These are phyloP conservation scores for Hyaloscypha bicolor DNA, from an alignment of 495 filamentous ascomycete genomes.

Conservation along the genomic window DNA sequence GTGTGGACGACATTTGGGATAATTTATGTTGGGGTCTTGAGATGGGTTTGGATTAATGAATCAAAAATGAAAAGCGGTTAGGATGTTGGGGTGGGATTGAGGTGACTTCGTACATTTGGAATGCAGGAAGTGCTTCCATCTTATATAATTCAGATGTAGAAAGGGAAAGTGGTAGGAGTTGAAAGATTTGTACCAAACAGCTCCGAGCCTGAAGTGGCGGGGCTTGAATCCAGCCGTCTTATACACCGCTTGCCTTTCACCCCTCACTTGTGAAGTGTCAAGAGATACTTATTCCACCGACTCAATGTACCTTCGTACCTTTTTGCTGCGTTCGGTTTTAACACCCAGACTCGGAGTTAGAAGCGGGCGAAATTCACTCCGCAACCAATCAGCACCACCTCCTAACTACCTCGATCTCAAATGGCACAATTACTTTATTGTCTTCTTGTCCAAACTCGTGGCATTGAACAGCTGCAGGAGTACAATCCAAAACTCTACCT, in stretches of 20 bases:
- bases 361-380: background rate
- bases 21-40: background rate
- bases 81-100: background rate
- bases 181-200: background rate
- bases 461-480: background rate
- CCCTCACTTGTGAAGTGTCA: background rate
- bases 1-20: background rate
- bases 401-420: background rate
- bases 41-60: background rate
- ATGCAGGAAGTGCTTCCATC: background rate
- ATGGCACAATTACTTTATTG: background rate
- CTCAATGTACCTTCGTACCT: background rate
- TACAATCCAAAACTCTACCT: slow-evolving; percentile 1
- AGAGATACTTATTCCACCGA: background rate
- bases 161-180: too few species aligned
- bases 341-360: background rate
- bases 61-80: too few species aligned
- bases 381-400: background rate
- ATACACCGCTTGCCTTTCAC: background rate
- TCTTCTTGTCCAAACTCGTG: background rate
- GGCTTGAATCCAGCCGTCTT: background rate
- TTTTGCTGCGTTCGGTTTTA: background rate
- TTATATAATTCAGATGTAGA: background rate
- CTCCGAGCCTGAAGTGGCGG: background rate
- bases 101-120: background rate